These are phyloP conservation scores for Fragilaria crotonensis DNA, from an alignment of 108 stramenopile genomes.

Conservation along the genomic window DNA sequence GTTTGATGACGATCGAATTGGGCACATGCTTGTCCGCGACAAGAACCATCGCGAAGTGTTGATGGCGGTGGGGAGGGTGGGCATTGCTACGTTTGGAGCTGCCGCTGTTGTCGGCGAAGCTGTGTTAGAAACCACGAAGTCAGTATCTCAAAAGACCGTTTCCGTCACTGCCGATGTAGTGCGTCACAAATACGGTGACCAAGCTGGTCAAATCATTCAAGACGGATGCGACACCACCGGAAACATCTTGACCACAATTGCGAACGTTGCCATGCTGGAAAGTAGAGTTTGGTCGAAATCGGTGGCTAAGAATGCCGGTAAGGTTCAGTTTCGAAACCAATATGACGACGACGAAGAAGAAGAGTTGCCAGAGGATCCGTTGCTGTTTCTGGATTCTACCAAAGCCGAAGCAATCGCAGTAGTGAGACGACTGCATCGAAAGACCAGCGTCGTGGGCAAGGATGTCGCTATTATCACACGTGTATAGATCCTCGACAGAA, in stretches of 20 bases:
- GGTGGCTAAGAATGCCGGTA: slow-evolving; percentile 21
- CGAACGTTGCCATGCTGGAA: slow-evolving; percentile 15
- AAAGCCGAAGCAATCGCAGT: background rate
- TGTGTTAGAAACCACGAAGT: slow-evolving; percentile 20
- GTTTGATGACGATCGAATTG: slow-evolving; percentile 11
- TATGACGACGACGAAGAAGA: background rate
- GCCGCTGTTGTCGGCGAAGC: slow-evolving; percentile 34
- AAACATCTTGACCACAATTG: slow-evolving; percentile 25
- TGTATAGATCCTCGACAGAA: too few relatives aligned
- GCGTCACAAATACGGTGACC: slow-evolving; percentile 34
- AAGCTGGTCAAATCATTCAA: slow-evolving; percentile 26
- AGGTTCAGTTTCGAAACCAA: slow-evolving; percentile 18
- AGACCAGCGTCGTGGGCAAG: background rate
- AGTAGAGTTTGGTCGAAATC: slow-evolving; percentile 12
- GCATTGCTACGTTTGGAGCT: slow-evolving; percentile 38
- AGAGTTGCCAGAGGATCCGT: background rate
- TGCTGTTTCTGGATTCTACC: background rate
- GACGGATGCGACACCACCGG: slow-evolving; percentile 27
- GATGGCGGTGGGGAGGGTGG: slow-evolving; percentile 26
- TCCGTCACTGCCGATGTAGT: slow-evolving; percentile 28
- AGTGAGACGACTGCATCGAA: background rate
- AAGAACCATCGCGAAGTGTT: slow-evolving; percentile 14
- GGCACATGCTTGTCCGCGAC: slow-evolving; percentile 21
- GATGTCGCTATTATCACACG: background rate
- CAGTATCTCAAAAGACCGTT: slow-evolving; percentile 15